phyloP scores from a whole-genome alignment of 192 early-diverging fungal genomes.

The Entophlyctis helioformis region DNA sequence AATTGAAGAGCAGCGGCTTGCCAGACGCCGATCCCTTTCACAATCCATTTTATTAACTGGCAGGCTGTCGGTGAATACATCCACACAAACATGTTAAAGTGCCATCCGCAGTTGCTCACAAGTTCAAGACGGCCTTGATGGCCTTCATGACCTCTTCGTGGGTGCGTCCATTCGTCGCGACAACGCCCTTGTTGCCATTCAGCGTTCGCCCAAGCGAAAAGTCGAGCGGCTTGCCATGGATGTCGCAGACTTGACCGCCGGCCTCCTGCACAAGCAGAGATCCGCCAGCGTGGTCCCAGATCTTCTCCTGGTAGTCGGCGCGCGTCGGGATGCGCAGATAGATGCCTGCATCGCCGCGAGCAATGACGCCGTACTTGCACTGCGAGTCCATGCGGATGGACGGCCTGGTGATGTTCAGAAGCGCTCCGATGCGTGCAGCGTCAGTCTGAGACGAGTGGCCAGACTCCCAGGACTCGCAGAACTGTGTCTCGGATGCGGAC shows the following conservation, averaged over 20 bases:
- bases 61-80: too few relatives aligned
- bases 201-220: slow-evolving; percentile 82
- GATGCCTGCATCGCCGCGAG: slow-evolving; percentile 88
- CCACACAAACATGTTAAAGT: too few relatives aligned
- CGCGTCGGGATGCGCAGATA: slow-evolving; percentile 77
- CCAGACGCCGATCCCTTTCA: too few relatives aligned
- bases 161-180: slow-evolving; percentile 63
- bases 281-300: slow-evolving; percentile 98
- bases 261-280: slow-evolving; percentile 82
- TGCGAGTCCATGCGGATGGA: slow-evolving; percentile 93
- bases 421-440: slow-evolving; percentile 55
- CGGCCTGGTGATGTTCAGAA: slow-evolving; percentile 65
- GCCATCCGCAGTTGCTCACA: too few relatives aligned
- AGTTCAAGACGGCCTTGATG: slow-evolving; percentile 25
- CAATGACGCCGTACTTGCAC: slow-evolving; percentile 89
- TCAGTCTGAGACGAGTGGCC: slow-evolving; percentile 82
- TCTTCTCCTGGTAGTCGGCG: slow-evolving; percentile 86
- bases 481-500: slow-evolving; percentile 48
- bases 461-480: slow-evolving; percentile 93
- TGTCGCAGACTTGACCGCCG: slow-evolving; percentile 78
- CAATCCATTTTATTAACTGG: too few relatives aligned
- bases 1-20: too few relatives aligned
- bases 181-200: slow-evolving; percentile 73
- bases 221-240: slow-evolving; percentile 73
- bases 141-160: slow-evolving; percentile 68